phyloP scores from a whole-genome alignment of 176 grass and related monocot genomes.

The Miscanthus lutarioriparius region DNA sequence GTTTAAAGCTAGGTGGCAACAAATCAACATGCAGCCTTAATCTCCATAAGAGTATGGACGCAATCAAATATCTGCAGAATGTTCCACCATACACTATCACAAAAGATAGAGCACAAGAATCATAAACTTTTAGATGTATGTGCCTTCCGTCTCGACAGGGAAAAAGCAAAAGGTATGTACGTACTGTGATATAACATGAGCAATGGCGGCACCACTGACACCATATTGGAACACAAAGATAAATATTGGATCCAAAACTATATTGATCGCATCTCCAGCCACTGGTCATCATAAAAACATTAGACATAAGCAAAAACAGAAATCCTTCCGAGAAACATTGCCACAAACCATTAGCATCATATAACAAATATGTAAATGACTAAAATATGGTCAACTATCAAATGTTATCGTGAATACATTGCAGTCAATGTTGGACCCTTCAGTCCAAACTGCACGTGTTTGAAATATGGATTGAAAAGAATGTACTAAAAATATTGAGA shows the following conservation, averaged over 20 bases:
- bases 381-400: background rate
- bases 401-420: background rate
- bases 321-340: background rate
- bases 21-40: slow-evolving; percentile 59
- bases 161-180: slow-evolving; percentile 29
- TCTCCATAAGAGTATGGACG: slow-evolving; percentile 71
- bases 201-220: slow-evolving; percentile 85
- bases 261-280: slow-evolving; percentile 76
- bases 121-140: slow-evolving; percentile 28
- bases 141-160: background rate
- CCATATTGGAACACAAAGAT: slow-evolving; percentile 87
- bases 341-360: background rate
- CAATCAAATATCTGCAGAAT: slow-evolving; percentile 76
- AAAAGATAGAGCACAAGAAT: slow-evolving; percentile 32
- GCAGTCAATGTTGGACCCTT: background rate
- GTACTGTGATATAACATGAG: slow-evolving; percentile 99
- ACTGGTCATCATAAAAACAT: slow-evolving; percentile 46
- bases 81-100: slow-evolving; percentile 35
- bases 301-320: background rate
- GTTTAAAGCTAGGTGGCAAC: slow-evolving; percentile 58
- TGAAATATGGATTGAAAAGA: slow-evolving; percentile 11
- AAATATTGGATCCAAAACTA: slow-evolving; percentile 91
- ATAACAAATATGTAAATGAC: background rate
- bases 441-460: background rate
- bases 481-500: background rate